Conservation (phyloP, 441 rosid genomes). For the Croton setiger region DNA sequence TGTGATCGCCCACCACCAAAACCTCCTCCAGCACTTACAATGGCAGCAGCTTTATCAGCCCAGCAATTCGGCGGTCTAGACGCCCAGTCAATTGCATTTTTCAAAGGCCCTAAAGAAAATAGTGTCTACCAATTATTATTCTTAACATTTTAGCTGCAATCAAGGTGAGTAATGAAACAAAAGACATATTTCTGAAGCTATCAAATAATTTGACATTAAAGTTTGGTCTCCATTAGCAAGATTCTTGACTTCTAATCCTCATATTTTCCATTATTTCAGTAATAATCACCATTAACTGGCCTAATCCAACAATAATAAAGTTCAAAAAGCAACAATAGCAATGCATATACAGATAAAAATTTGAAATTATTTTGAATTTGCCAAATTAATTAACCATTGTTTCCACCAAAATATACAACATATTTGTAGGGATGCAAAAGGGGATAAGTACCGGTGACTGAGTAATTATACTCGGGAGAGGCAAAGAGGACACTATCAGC, state of each 20-base stretch:
- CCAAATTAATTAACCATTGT: too few relatives aligned
- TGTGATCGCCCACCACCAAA: constrained; percentile 56
- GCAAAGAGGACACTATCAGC: constrained; percentile 64
- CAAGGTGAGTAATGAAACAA: background rate
- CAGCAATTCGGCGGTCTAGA: constrained; percentile 72
- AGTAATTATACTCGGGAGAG: constrained; percentile 77
- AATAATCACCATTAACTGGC: background rate
- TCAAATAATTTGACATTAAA: background rate
- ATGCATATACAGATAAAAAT: background rate
- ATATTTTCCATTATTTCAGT: background rate
- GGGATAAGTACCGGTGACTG: constrained; percentile 47
- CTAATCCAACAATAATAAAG: background rate
- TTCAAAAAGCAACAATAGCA: background rate
- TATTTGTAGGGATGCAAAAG: too few relatives aligned
- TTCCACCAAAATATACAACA: background rate
- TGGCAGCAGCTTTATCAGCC: constrained; percentile 75
- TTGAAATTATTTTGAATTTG: background rate
- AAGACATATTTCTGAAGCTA: background rate
- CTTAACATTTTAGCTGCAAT: background rate
- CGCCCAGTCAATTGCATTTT: constrained; percentile 88
- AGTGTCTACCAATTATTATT: background rate
- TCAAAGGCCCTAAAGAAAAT: constrained; percentile 44
- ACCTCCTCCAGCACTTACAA: constrained; percentile 57
- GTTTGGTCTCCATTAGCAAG: background rate
- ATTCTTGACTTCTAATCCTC: background rate